phyloP scores from a whole-genome alignment of 805 yeast genomes.

The Spathaspora hagerdaliae region DNA sequence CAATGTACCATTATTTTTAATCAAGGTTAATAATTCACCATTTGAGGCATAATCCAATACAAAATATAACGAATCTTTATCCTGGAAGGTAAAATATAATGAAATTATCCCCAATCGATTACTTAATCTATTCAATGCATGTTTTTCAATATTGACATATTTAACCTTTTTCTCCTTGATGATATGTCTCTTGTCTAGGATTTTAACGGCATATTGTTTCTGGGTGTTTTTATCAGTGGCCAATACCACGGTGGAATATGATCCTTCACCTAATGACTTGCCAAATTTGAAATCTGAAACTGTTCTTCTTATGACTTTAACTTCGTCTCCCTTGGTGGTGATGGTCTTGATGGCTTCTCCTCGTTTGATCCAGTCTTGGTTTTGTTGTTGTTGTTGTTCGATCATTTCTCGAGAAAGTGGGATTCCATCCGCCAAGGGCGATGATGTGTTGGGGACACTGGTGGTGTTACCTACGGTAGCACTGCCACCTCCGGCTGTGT shows the following conservation, averaged over 20 bases:
- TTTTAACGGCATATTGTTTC: constrained; percentile 68
- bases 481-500: background rate
- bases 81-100: constrained; percentile 76
- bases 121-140: constrained; percentile 68
- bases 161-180: constrained; percentile 80
- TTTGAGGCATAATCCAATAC: constrained; percentile 76
- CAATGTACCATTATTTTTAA: constrained; percentile 66
- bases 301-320: constrained; percentile 28
- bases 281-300: constrained; percentile 42
- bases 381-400: constrained; percentile 1
- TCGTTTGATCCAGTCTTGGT: constrained; percentile 27
- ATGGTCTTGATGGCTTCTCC: constrained; percentile 32
- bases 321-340: constrained; percentile 11
- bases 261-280: constrained; percentile 41
- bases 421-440: constrained; percentile 3
- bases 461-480: background rate
- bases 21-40: constrained; percentile 68
- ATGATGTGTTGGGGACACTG: background rate
- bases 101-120: constrained; percentile 61
- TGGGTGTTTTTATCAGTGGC: constrained; percentile 50
- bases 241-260: constrained; percentile 42
- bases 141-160: constrained; percentile 79
- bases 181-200: constrained; percentile 71
- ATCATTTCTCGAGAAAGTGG: constrained; percentile 6
- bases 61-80: constrained; percentile 66